Base-by-base conservation (phyloP, 2,329 filamentous ascomycete genomes). In the Diaporthe humulicola region DNA sequence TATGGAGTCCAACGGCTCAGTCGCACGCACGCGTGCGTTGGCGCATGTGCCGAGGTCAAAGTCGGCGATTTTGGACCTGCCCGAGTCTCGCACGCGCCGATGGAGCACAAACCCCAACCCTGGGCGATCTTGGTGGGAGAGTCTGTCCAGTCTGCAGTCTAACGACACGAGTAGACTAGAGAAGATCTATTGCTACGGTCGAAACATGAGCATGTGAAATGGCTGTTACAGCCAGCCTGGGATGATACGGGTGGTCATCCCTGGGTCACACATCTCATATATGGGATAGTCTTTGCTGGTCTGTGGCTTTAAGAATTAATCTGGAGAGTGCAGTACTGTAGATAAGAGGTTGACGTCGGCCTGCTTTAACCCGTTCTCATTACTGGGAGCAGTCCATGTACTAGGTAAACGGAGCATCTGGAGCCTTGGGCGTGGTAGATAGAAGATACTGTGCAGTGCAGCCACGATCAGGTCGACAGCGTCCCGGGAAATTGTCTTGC, bases 401-500 rank as follows among this genome's bases (percentile, higher is more conserved):
- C 58, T 38, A n/a, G n/a, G n/a, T n/a, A 25, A 38, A 25, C 19
- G 30, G 19, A 19, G 38, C 12, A n/a, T n/a, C n/a, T n/a, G n/a
- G n/a, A n/a, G n/a, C n/a, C n/a, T n/a, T n/a, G n/a, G n/a, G n/a
- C n/a, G n/a, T n/a, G n/a, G n/a, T n/a, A n/a, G n/a, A n/a, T n/a
- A n/a, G n/a, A n/a, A n/a, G n/a, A n/a, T n/a, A n/a, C n/a, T n/a
- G n/a, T n/a, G n/a, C n/a, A n/a, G n/a, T 38, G 22, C 45, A 52
- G 42, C 28, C 40, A 22, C 30, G 45, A 28, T 36, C 30, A 69
- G 70, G 70, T 64, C 22, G 70, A 56, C 42, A 60, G 45, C 50
- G 70, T 64, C 60, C 70, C 70, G 70, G 70, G 57, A 72, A 64
- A 72, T 72, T 58, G 57, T 64, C 70, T 72, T 72, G 70, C 57